Base-by-base conservation (phyloP, 495 filamentous ascomycete species). In the Neurospora sp. region DNA sequence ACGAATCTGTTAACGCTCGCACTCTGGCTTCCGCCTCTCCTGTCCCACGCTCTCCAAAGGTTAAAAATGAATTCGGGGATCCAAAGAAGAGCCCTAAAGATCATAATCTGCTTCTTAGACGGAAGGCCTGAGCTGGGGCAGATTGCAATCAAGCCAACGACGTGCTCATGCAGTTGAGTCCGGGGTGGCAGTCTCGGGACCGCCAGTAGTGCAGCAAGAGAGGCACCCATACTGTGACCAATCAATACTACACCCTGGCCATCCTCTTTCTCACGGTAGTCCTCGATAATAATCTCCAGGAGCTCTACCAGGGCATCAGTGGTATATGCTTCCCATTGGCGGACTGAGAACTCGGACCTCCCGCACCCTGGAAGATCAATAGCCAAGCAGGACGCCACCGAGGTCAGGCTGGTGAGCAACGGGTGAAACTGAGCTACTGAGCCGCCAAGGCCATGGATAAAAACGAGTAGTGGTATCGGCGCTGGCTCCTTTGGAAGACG, bases 281-380 rank as follows among this genome's bases (percentile, higher is more conserved):
- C 83, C 20, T 91, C 87, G 72, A 98, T 95, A 37, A 93, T 87
- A 2, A 84, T 85, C 42, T 87, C 89, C 12, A 97, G 82, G 16
- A 98, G 83, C 74, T 93, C 90, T 14, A 88, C 90, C 39, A 98
- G 82, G 14, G 91, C 90, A 61, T 93, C 89, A 9, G 90, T 89
- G 0, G 88, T 90, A 78, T 97, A 98, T 31, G 94, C 91, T 65
- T 89, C 85, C 93, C 94, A 97, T 38, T 84, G 78, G 2, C 84
- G 88, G 3, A 90, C 91, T 37, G 83, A 85, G 81, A 94, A 95
- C 14, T 85, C 83, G 9, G 94, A 97, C 7, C 88, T 82, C 39
- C 95, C 95, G 74, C 94, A 97, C 39, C 95, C 95, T 3, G 95
- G 95, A 2, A 97, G 83, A 80, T 98, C 95, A 72, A 98, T 91